Conservation (phyloP, 1,139 yeast genomes). For the Protomyces pachydermus region DNA sequence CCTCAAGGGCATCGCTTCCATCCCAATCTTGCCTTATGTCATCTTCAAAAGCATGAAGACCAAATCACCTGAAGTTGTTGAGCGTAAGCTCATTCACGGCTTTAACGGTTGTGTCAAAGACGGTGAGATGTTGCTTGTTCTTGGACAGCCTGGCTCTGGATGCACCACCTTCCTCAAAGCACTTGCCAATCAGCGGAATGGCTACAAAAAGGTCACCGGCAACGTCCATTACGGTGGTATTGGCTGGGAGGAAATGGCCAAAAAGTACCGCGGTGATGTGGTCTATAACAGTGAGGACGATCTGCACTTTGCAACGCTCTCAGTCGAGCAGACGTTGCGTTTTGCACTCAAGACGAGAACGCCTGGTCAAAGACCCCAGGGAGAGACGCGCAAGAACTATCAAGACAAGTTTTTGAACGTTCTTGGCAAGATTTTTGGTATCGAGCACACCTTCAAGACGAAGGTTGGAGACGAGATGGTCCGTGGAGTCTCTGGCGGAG, state of each 20-base stretch:
- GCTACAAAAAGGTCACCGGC: constrained; percentile 43
- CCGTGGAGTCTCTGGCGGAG: constrained; percentile 83
- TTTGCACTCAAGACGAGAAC: constrained; percentile 59
- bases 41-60: background rate
- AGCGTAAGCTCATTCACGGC: constrained; percentile 40
- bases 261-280: constrained; percentile 27
- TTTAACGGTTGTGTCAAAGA: constrained; percentile 46
- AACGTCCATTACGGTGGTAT: constrained; percentile 27
- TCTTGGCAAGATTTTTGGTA: constrained; percentile 62
- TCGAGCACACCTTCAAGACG: constrained; percentile 60
- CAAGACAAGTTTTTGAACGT: constrained; percentile 56
- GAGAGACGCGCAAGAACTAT: constrained; percentile 63
- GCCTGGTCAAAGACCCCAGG: constrained; percentile 53
- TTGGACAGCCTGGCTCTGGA: constrained; percentile 65
- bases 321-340: constrained; percentile 63
- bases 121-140: constrained; percentile 54
- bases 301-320: constrained; percentile 64
- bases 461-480: constrained; percentile 66
- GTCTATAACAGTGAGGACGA: constrained; percentile 43
- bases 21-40: constrained; percentile 9
- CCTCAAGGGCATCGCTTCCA: constrained; percentile 31
- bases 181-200: constrained; percentile 56
- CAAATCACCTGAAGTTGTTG: background rate
- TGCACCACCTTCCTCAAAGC: constrained; percentile 49
- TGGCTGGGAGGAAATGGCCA: constrained; percentile 13